Conservation (phyloP, 1,139 yeast genomes). For the Taiozyma sp. region DNA sequence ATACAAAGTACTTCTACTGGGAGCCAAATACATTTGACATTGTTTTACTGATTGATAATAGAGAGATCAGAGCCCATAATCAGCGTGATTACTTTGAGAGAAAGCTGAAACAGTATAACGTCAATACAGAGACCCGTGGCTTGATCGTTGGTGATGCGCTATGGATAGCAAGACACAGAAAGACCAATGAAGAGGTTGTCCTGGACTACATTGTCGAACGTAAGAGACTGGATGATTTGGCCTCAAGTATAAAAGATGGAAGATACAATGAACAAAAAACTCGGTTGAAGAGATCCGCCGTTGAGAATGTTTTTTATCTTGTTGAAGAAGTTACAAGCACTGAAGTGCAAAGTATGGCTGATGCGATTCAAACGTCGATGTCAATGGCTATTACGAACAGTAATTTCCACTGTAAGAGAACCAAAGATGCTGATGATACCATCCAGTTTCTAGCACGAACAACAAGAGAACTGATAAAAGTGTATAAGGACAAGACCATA, state of each 20-base stretch:
- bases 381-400: conserved; percentile 65
- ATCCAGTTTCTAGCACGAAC: conserved; percentile 53
- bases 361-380: conserved; percentile 72
- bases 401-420: conserved; percentile 61
- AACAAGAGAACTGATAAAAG: conserved; percentile 43
- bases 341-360: conserved; percentile 42
- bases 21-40: conserved; percentile 49
- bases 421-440: conserved; percentile 72
- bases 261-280: conserved; percentile 81
- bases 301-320: conserved; percentile 64
- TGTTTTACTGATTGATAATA: conserved; percentile 64
- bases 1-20: conserved; percentile 39
- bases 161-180: conserved; percentile 76
- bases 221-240: conserved; percentile 83
- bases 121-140: conserved; percentile 48
- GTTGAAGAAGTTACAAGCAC: conserved; percentile 69
- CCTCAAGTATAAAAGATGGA: conserved; percentile 79
- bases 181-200: conserved; percentile 56
- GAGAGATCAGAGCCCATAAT: conserved; percentile 62
- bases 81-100: conserved; percentile 62
- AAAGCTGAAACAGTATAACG: conserved; percentile 45
- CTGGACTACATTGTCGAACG: conserved; percentile 82
- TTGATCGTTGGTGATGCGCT: conserved; percentile 81
- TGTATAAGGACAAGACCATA: conserved; percentile 32
- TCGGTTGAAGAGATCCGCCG: conserved; percentile 63